Base-by-base conservation (phyloP, 768 basidiomycete species). In the Serpula lacrymans region DNA sequence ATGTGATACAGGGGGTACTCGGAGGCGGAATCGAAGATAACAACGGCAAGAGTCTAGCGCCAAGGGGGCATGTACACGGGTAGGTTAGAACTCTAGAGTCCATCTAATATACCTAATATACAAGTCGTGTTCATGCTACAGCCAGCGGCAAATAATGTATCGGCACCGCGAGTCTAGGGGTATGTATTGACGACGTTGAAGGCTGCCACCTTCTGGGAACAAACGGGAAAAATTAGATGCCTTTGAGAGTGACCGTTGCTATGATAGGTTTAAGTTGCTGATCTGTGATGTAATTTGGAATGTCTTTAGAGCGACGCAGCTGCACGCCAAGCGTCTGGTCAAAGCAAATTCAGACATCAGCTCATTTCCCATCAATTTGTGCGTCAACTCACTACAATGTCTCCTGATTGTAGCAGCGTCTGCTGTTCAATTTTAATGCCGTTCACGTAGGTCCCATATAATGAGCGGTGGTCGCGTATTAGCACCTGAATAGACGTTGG, bases 391-490 rank as follows among this genome's bases (percentile, higher is more conserved):
- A 76, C 75, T 45, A 77, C 51, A 6, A 64, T 56, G 43, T 77
- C 75, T 14, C 71, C 72, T 7, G 60, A 50, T 38, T 63, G 64
- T 18, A 77, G 53, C 5, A 57, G 41, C 1, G 62, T 68, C 30
- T 59, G 62, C 13, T 63, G 53, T 14, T 57, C 58, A 45, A 75
- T 62, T 45, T 60, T 64, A 41, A 59, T 42, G 22, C 68, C 69
- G 42, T 77, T 77, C 36, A 77, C 58, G 46, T 61, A 72, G 23
- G 75, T 77, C 9, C 75, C 74, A 38, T 72, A 70, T 6, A 66
- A 49, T 5, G 72, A 65, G 13, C 67, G 64, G 31, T 71, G 60
- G 51, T 77, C 75, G 27, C 67, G 65, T 39, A 77, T 67, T 40
- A 64, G 69, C 12, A 74, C 53, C 75, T 77, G 43, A 12, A 30